Evolutionary conservation across 176 grass and related monocot species (phyloP), one percentile per base, ranked within the genome.

Genomic region (Raddia distichophylla): DNA sequence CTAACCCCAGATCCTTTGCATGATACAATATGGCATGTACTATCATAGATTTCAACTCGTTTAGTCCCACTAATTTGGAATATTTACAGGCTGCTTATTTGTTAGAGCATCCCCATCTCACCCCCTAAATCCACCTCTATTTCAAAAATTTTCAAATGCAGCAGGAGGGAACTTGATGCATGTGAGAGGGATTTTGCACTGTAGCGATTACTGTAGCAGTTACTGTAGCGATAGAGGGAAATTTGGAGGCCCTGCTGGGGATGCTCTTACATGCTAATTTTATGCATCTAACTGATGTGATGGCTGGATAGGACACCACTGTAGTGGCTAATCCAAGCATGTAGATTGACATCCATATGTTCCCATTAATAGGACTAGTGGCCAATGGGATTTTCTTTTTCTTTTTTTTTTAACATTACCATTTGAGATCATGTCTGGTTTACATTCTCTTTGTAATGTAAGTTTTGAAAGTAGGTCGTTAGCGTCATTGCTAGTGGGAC

Each of bases 321-420:
- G 34, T 73, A 63, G 6, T 40, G 32, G 6, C 50, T 51, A 34
- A 67, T 43, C 76, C 48, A 63, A 74, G 14, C 59, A 78, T 78
- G 50, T 80, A 6, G 48, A 57, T 57, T 7, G 32, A 48, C 63
- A 52, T 40, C 60, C 35, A 7, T 10, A 40, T 32, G 51, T 80
- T 73, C 5, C 16, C 17, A 58, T 3, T 75, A 67, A 80, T 72
- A 27, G 45, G 45, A 53, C 7, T 33, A 49, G 14, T 73, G 13
- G 22, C 20, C 22, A 3, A 1, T 54, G 40, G 27, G 20, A 34
- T 8, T 67, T 67, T 67, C 10, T 14, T 27, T 16, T 27, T n/a
- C n/a, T n/a, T 10, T 67, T 14, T 37, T 67, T 3, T 22, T 22
- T n/a, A 20, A 10, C 58, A 60, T 60, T 27, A 19, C 58, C 58